Evolutionary conservation across 2,329 filamentous ascomycete genomes (phyloP).

Genomic region (Aspergillaceae sp.): DNA sequence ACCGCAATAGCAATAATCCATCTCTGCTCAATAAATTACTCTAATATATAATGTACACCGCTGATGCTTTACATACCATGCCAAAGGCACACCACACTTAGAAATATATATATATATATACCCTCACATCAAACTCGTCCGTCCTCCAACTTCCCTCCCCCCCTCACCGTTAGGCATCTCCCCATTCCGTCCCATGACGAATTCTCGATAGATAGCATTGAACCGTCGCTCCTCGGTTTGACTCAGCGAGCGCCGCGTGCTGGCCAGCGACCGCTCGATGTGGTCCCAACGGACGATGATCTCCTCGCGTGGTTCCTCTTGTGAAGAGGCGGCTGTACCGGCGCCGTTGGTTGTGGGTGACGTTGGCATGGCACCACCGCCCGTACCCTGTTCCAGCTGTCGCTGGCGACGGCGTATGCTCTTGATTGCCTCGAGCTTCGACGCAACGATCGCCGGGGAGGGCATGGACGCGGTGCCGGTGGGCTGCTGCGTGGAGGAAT

Average conservation of each 20-base stretch:
- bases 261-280: conserved; percentile 65
- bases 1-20: background rate
- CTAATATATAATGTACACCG: background rate
- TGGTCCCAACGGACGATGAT: conserved; percentile 81
- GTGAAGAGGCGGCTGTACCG: background rate
- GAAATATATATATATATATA: background rate
- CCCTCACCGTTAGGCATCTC: conserved; percentile 93
- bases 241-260: conserved; percentile 75
- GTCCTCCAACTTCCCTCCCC: conserved; percentile 81
- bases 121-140: conserved; percentile 80
- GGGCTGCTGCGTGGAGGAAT: conserved; percentile 50
- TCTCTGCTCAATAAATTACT: conserved; percentile 1
- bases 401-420: conserved; percentile 57
- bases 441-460: conserved; percentile 67
- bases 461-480: conserved; percentile 54
- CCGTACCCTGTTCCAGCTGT: conserved; percentile 34
- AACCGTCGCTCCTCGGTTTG: conserved; percentile 65
- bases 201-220: conserved; percentile 79
- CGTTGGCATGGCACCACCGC: conserved; percentile 2
- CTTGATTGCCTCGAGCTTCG: conserved; percentile 77
- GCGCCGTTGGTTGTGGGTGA: conserved; percentile 17
- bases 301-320: conserved; percentile 46
- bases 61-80: no score
- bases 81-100: background rate
- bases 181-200: conserved; percentile 83